Percentiles rank a stretch among this genome's conserved stretches.
These are phyloP conservation scores for Phoma sp. DNA, from an alignment of 2,329 filamentous ascomycete species.

Conservation along the genomic window DNA sequence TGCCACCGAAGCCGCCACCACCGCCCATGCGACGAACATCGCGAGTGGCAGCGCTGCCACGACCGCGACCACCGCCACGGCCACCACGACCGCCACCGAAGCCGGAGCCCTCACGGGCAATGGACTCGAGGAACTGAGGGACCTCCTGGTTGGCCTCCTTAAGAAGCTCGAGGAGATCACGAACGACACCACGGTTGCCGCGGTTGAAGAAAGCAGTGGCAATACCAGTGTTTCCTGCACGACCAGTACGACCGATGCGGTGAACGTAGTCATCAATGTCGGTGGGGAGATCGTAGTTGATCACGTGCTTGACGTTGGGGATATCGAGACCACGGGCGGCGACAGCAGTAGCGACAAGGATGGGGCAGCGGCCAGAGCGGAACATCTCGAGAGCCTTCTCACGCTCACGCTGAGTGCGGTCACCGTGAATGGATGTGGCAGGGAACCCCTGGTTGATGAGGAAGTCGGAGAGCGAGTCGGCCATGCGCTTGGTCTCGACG, in stretches of 20 bases:
- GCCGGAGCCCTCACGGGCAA: constrained; percentile 88
- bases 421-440: constrained; percentile 97
- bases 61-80: constrained; percentile 72
- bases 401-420: constrained; percentile 98
- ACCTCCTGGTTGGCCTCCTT: constrained; percentile 99
- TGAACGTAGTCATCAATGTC: constrained; percentile 99
- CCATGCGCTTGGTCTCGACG: constrained; percentile 99
- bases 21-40: constrained; percentile 76
- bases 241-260: constrained; percentile 98
- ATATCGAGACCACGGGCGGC: constrained; percentile 74
- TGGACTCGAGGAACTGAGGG: constrained; percentile 91
- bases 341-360: constrained; percentile 95
- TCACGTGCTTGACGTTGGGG: constrained; percentile 92
- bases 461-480: constrained; percentile 96
- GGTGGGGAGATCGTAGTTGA: constrained; percentile 99
- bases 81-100: constrained; percentile 74
- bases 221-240: constrained; percentile 98
- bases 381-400: constrained; percentile 98
- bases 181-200: constrained; percentile 96
- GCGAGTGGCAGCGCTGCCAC: constrained; percentile 74
- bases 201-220: constrained; percentile 99
- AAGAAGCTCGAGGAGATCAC: constrained; percentile 93
- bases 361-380: constrained; percentile 92
- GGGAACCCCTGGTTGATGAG: constrained; percentile 98
- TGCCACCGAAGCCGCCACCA: constrained; percentile 62